Percentiles rank a stretch among this genome's conserved stretches.
phyloP scores from a whole-genome alignment of 331 rosid genomes.

The Rhamnella rubrinervis region DNA sequence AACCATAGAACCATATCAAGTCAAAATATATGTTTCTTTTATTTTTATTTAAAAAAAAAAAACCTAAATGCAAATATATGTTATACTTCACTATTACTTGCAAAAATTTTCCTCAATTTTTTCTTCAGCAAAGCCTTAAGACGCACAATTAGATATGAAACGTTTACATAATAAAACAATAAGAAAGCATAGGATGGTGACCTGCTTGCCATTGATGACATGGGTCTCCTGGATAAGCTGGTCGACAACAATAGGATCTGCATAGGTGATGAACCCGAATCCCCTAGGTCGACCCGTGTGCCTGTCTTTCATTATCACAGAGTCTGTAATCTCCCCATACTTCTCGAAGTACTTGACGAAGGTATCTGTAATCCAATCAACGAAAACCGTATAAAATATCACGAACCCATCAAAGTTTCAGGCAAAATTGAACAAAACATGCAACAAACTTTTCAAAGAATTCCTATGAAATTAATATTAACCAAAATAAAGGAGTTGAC shows the following conservation, averaged over 20 bases:
- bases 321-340: constrained; percentile 62
- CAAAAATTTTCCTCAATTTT: too few species aligned
- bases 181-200: neutral
- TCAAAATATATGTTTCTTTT: too few species aligned
- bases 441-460: neutral
- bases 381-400: neutral
- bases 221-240: constrained; percentile 59
- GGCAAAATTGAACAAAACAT: neutral
- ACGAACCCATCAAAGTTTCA: neutral
- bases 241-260: constrained; percentile 64
- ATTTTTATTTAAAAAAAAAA: too few species aligned
- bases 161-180: neutral
- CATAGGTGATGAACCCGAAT: constrained; percentile 64
- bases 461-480: neutral
- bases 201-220: constrained; percentile 56
- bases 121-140: neutral
- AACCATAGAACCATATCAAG: too few species aligned
- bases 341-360: constrained; percentile 53
- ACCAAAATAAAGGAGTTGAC: neutral
- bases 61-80: too few species aligned
- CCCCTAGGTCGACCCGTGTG: constrained; percentile 59
- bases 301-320: constrained; percentile 67
- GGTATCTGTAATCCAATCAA: constrained; percentile 29
- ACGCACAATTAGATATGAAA: neutral
- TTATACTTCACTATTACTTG: too few species aligned